Percentiles rank a stretch among this genome's conserved stretches.
Conservation (phyloP, 208 protist genomes). For the Trypanosoma brucei region DNA sequence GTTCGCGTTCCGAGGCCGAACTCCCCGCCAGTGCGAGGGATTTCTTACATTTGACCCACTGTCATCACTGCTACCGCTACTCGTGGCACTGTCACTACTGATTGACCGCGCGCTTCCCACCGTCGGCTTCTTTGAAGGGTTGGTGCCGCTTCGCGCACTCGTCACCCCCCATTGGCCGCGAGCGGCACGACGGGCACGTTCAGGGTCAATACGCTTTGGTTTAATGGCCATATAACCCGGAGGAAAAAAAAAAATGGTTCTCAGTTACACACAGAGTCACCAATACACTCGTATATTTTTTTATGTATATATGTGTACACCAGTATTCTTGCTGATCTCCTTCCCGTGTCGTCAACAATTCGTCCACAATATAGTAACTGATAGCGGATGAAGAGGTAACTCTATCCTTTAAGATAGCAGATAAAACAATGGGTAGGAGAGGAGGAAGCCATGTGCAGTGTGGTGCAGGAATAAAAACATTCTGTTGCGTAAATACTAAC, state of each 20-base stretch:
- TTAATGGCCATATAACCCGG: slow-evolving; percentile 66
- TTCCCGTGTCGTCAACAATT: no score
- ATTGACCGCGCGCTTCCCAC: slow-evolving; percentile 8
- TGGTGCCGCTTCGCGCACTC: not conserved
- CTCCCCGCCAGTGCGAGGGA: not conserved
- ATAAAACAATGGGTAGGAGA: no score
- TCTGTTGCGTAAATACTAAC: slow-evolving; percentile 3
- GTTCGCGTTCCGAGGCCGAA: not conserved
- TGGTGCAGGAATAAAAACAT: no score
- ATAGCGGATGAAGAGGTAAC: no score
- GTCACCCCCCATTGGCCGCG: slow-evolving; percentile 37
- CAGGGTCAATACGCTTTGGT: slow-evolving; percentile 58
- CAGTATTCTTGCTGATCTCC: no score
- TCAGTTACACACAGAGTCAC: no score
- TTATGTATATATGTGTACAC: no score
- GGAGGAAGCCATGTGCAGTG: no score
- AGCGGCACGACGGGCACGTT: slow-evolving; percentile 41
- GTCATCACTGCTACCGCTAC: slow-evolving; percentile 10
- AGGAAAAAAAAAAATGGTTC: not conserved
- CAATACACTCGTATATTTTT: no score
- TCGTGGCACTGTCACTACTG: slow-evolving; percentile 2
- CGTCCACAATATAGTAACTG: no score
- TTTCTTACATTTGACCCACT: not conserved
- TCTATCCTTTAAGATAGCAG: no score
- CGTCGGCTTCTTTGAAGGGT: slow-evolving; percentile 9